Base-by-base conservation (phyloP, 768 basidiomycete genomes). In the Rhizopogon rudus region DNA sequence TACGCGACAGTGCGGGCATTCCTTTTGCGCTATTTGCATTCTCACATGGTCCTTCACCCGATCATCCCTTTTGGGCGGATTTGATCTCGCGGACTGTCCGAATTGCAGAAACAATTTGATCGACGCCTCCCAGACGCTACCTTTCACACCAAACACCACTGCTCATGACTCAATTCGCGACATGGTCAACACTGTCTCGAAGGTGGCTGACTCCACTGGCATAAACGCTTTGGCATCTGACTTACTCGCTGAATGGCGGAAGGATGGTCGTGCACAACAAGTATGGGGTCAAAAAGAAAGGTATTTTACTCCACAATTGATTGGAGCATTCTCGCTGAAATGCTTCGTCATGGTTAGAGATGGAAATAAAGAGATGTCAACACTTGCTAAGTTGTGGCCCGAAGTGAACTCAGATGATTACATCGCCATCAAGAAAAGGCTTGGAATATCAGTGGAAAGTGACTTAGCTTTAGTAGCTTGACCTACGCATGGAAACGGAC, bases 41-140 rank as follows among this genome's bases (percentile, higher is more conserved):
- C 67, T 87, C 35, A 81, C 80, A 61, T 85, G 83, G 82, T 81
- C 81, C 69, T 87, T 86, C 73, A 81, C 84, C 61, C 79, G 80
- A 44, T 37, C 35, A 37, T 37, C 35, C 35, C 35, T 37, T 37
- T 13, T 12, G 35, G 12, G 10, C 9, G 35, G 35, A 10, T 37
- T 37, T 37, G 10, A 37, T 37, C 68, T 86, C 31, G 81, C 86
- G 42, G 80, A 83, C 60, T 87, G 84, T 66, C 86, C 85, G 37
- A 76, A 86, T 55, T 87, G 86, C 67, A 82, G 83, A 62, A 77
- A 75, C 53, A 54, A 73, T 42, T 71, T 86, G 55, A 74, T 75
- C 48, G 72, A 76, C 50, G 81, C 80, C 14, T 77, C 79, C 41
- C 78, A 86, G 63, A 78, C 79, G 16, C 83, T 82, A 57, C 86